Evolutionary conservation across 2,329 filamentous ascomycete genomes (phyloP), one percentile per base, ranked within the genome.

Genomic region (Fusarium sp.): DNA sequence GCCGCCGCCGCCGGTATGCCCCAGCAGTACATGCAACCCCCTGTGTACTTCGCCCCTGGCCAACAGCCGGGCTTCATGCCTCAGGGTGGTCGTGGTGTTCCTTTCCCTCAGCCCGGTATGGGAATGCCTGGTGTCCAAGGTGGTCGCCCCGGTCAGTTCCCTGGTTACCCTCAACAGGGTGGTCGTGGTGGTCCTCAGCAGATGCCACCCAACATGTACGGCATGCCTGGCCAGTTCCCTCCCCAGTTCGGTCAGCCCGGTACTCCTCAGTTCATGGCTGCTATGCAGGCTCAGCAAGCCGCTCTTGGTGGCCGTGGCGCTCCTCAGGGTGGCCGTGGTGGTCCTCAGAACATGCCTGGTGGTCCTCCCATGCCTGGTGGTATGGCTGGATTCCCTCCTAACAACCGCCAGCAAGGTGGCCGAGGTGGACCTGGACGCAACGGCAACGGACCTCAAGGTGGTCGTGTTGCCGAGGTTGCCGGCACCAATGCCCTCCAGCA

Each of bases 31-130:
- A 95, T 97, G 88, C 93, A 93, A 81, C 91, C 93, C 64, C 91
- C 93, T 63, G 94, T 98, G 85, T 98, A 96, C 88, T 97, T 97
- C 81, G 92, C 91, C 70, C 92, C 93, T 73, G 93, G 93, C 56
- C 90, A 94, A 83, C 90, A 94, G 85, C 90, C 91, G 71, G 87
- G 87, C 67, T 92, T 91, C 85, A 85, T 91, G 72, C 89, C 88
- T 68, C 86, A 88, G 78, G 88, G 85, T 67, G 88, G 90, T 62
- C 89, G 90, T 67, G 90, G 89, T 60, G 89, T 92, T 82, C 88
- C 88, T 55, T 92, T 91, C 86, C 87, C 89, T 38, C 88, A 91
- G 79, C 84, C 85, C 54, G 87, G 85, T 61, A 89, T 92, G 84
- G 87, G 85, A 67, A 88, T 91, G 81, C 92, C 93, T 64, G 89